Percentiles rank a stretch among this genome's conserved stretches.
Evolutionary conservation across 306 rosid genomes (phyloP).

Genomic region (Sechiopsis laciniata): DNA sequence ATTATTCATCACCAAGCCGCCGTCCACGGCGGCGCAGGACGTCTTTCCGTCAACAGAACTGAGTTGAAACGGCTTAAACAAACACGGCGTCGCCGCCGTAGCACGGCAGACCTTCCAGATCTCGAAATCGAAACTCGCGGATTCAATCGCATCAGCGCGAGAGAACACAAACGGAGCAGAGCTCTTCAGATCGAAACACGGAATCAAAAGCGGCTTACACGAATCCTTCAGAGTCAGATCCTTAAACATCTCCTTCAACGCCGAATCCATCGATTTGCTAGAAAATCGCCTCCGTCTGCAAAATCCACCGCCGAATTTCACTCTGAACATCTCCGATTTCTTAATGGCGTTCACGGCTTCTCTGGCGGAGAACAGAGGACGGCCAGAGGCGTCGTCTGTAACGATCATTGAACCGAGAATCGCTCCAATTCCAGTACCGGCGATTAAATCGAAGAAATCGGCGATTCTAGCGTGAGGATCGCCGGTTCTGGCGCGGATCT

Average conservation of each 20-base stretch:
- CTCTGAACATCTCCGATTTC: slow-evolving; percentile 46
- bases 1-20: slow-evolving; percentile 93
- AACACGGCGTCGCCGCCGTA: slow-evolving; percentile 74
- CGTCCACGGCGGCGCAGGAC: slow-evolving; percentile 76
- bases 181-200: slow-evolving; percentile 91
- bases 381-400: slow-evolving; percentile 58
- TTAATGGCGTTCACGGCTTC: slow-evolving; percentile 49
- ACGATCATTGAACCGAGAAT: slow-evolving; percentile 72
- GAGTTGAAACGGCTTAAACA: slow-evolving; percentile 69
- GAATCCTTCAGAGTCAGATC: slow-evolving; percentile 63
- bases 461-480: slow-evolving; percentile 66
- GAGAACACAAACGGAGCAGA: slow-evolving; percentile 96
- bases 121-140: slow-evolving; percentile 87
- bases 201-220: slow-evolving; percentile 76
- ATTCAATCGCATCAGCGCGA: slow-evolving; percentile 81
- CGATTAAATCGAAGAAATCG: slow-evolving; percentile 78
- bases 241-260: slow-evolving; percentile 48
- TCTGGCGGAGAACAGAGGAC: slow-evolving; percentile 70
- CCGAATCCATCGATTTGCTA: slow-evolving; percentile 58
- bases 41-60: slow-evolving; percentile 76
- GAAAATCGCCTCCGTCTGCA: slow-evolving; percentile 51
- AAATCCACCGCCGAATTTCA: slow-evolving; percentile 31
- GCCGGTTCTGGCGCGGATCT: slow-evolving; percentile 81
- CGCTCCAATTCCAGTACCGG: slow-evolving; percentile 85
- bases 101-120: slow-evolving; percentile 95